Evolutionary conservation across 768 basidiomycete genomes (phyloP), one percentile per base, ranked within the genome.

Genomic region (Daedaleopsis sinensis): DNA sequence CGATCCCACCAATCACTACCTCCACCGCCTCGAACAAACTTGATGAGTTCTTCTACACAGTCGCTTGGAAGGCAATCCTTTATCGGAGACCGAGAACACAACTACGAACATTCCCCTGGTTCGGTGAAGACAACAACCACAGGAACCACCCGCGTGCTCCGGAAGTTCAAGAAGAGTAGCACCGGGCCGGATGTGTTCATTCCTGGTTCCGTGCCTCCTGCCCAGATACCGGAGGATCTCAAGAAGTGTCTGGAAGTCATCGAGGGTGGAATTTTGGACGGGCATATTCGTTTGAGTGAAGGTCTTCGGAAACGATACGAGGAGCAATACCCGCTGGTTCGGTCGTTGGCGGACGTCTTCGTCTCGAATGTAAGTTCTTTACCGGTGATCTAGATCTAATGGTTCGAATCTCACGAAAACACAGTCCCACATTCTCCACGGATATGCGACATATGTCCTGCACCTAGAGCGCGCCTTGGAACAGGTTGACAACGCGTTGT

Each of bases 301-400:
- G 91, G 91, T 21, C 75, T 99, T 67, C 85, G 84, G 71, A 95
- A 92, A 76, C 83, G 95, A 44, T 98, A 98, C 65, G 94, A 96
- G 57, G 94, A 97, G 67, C 96, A 98, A 66, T 98, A 91, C 71
- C 96, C 96, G 15, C 82, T 98, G 38, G 96, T 98, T 38, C 82
- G 96, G 55, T 91, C 89, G 32, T 82, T 98, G 42, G 95, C 96
- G 57, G 96, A 98, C 68, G 93, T 98, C n/a, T 98, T 98, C 74
- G 91, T 95, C 23, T 85, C 89, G 11, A 94, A 93, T 77, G 95
- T 96, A 72, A 76, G 91, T 81, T 52, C 19, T 3, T 52, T 16
- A 5, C 47, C 16, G 57, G 49, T 36, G 23, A 55, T 55, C 13
- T 56, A 59, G 54, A 35, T 32, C 27, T 32, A 32, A 7, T 32